Conservation (phyloP, 176 grass and related monocot species). For the Ananas comosus region DNA sequence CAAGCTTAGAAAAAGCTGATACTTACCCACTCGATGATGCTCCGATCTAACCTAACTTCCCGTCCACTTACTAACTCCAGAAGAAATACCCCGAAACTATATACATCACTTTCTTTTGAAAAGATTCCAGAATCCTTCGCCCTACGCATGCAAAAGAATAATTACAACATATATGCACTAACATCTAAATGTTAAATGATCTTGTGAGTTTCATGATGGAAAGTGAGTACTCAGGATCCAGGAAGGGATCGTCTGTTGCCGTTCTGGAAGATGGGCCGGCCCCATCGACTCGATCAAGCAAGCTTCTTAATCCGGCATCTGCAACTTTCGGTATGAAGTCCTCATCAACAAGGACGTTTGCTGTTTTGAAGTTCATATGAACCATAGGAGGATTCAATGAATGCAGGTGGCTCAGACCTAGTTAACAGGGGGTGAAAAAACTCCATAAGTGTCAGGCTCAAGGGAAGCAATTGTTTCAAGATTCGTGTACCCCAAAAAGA, state of each 20-base stretch:
- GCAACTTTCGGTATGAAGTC: constrained; percentile 75
- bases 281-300: constrained; percentile 61
- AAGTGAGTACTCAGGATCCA: constrained; percentile 68
- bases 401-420: constrained; percentile 77
- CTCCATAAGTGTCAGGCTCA: neutral
- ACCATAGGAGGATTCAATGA: constrained; percentile 64
- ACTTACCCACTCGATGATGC: constrained; percentile 63
- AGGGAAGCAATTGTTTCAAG: neutral
- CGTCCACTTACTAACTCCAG: constrained; percentile 67
- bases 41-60: constrained; percentile 45
- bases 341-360: constrained; percentile 84
- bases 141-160: constrained; percentile 32
- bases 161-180: neutral
- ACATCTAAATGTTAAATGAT: neutral
- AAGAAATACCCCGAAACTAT: constrained; percentile 94
- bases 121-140: constrained; percentile 55
- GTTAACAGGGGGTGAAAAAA: constrained; percentile 23
- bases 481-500: neutral
- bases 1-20: neutral
- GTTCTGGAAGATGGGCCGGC: constrained; percentile 35
- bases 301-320: constrained; percentile 52
- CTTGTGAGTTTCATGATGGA: neutral
- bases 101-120: constrained; percentile 63
- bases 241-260: constrained; percentile 45
- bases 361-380: constrained; percentile 92